phyloP scores from a whole-genome alignment of 2,329 filamentous ascomycete species.

The Colletotrichum aenigma region DNA sequence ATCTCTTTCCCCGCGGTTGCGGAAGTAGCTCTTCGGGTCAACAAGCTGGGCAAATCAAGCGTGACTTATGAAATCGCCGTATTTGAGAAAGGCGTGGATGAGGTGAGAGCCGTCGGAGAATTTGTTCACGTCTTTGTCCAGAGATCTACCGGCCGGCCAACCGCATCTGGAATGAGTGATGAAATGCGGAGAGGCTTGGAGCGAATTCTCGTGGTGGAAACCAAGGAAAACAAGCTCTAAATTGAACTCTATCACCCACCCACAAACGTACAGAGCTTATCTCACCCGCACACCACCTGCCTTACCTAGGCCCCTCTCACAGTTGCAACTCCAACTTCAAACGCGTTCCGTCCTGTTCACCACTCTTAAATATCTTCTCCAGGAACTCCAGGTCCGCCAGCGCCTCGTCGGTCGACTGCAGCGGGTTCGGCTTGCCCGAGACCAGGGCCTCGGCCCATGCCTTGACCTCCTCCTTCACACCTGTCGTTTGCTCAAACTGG shows the following conservation, averaged over 20 bases:
- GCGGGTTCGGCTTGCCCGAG: constrained; percentile 50
- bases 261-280: not conserved
- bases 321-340: constrained; percentile 44
- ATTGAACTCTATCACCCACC: constrained; percentile 12
- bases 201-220: constrained; percentile 41
- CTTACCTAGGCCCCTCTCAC: not conserved
- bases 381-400: constrained; percentile 65
- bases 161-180: constrained; percentile 65
- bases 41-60: constrained; percentile 83
- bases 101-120: constrained; percentile 82
- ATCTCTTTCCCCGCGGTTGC: constrained; percentile 83
- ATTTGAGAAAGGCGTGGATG: constrained; percentile 75
- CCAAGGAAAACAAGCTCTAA: constrained; percentile 17
- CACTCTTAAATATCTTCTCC: constrained; percentile 54
- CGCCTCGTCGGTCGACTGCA: constrained; percentile 61
- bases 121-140: constrained; percentile 92
- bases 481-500: constrained; percentile 53
- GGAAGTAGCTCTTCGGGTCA: constrained; percentile 81
- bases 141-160: constrained; percentile 71
- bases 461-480: constrained; percentile 64
- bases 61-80: constrained; percentile 90
- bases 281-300: not conserved
- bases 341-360: constrained; percentile 43
- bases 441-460: constrained; percentile 62
- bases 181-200: constrained; percentile 63